Percentiles rank a stretch among this genome's conserved stretches.
phyloP scores from a whole-genome alignment of 352 stramenopile genomes.

The Pythium rhizo-oryzae region DNA sequence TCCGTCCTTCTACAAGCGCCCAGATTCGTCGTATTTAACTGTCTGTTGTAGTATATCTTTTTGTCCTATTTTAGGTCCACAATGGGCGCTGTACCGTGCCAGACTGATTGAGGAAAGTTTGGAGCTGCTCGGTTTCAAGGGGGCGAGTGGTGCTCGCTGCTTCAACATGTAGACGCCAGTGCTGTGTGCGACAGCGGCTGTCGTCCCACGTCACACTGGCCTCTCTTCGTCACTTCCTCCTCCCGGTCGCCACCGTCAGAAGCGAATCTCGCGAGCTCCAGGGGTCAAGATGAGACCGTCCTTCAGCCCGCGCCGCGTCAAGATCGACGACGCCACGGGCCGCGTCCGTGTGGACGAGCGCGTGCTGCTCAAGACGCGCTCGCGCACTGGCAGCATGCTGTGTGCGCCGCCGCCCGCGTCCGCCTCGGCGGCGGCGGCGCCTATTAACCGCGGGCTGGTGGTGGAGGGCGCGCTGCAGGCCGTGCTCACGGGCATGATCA shows the following conservation, averaged over 20 bases:
- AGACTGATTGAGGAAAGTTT: conserved; percentile 6
- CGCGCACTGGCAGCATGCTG: conserved; percentile 24
- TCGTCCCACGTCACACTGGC: neutral
- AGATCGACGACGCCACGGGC: conserved; percentile 36
- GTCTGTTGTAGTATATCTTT: neutral
- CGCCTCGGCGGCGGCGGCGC: neutral
- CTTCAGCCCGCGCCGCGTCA: conserved; percentile 48
- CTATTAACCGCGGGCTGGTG: conserved; percentile 19
- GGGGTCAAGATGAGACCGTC: conserved; percentile 40
- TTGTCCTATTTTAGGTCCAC: neutral
- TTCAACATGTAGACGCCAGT: conserved; percentile 29
- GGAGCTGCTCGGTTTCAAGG: neutral
- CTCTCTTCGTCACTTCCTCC: neutral
- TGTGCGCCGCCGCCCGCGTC: conserved; percentile 1
- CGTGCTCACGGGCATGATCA: conserved; percentile 87
- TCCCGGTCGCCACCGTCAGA: neutral
- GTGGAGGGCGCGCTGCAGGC: conserved; percentile 56
- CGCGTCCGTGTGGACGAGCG: conserved; percentile 41
- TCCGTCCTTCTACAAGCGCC: neutral
- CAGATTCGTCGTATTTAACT: neutral
- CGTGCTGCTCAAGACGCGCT: conserved; percentile 32
- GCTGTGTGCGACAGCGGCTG: neutral
- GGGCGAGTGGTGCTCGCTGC: conserved; percentile 3
- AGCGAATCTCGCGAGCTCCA: too few species aligned
- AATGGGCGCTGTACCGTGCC: conserved; percentile 2